A percentile compares a stretch with the other conserved stretches of the same genome.
These are phyloP conservation scores for Cryptococcus sp. DNA, from an alignment of 1,284 basidiomycete genomes.

Conservation along the genomic window DNA sequence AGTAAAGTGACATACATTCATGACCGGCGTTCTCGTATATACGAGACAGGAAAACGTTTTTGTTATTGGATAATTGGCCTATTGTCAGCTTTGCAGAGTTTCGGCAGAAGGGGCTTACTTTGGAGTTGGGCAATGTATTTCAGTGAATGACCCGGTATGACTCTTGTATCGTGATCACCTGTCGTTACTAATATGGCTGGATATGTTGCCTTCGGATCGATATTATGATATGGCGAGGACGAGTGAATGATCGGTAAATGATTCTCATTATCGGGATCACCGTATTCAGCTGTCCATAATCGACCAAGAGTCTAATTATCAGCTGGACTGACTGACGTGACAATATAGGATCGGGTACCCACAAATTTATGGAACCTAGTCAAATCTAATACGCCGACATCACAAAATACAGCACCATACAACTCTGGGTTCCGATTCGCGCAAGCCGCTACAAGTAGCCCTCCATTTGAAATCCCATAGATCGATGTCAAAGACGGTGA, in stretches of 20 bases:
- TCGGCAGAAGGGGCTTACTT: slow-evolving; percentile 2
- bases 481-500: slow-evolving; percentile 10
- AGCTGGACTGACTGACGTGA: not conserved
- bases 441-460: slow-evolving; percentile 11
- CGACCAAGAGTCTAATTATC: slow-evolving; percentile 10
- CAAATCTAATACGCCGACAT: slow-evolving; percentile 14
- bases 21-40: slow-evolving; percentile 16
- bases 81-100: not conserved
- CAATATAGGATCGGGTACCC: not conserved
- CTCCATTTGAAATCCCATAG: slow-evolving; percentile 19
- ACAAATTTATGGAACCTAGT: slow-evolving; percentile 16
- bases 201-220: slow-evolving; percentile 7
- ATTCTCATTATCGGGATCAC: slow-evolving; percentile 10
- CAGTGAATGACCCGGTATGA: slow-evolving; percentile 15
- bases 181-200: slow-evolving; percentile 17
- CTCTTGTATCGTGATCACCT: slow-evolving; percentile 16
- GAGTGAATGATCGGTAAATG: slow-evolving; percentile 4
- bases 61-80: not conserved
- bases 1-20: slow-evolving; percentile 5
- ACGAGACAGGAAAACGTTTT: slow-evolving; percentile 4
- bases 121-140: slow-evolving; percentile 17
- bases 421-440: slow-evolving; percentile 13
- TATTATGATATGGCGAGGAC: slow-evolving; percentile 13
- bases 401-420: slow-evolving; percentile 9
- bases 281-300: slow-evolving; percentile 15